phyloP scores from a whole-genome alignment of 176 grass and related monocot species.

The Dactylis glomerata region DNA sequence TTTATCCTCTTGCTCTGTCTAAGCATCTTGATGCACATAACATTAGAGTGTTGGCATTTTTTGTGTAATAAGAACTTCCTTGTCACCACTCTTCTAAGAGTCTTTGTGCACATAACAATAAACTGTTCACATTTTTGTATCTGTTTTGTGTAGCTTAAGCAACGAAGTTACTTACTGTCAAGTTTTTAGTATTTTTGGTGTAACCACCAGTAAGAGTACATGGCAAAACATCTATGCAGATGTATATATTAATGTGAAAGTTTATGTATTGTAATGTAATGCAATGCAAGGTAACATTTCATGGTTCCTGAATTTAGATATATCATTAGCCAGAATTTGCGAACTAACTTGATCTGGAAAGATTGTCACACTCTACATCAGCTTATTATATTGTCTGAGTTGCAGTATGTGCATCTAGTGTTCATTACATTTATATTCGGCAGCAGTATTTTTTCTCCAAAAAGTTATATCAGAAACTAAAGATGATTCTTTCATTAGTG shows the following conservation, averaged over 20 bases:
- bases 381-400: background rate
- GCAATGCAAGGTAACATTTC: background rate
- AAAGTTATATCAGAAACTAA: background rate
- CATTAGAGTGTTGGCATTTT: background rate
- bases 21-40: background rate
- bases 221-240: background rate
- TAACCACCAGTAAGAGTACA: background rate
- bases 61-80: slow-evolving; percentile 29
- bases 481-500: background rate
- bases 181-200: background rate
- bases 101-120: background rate
- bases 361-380: background rate
- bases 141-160: background rate
- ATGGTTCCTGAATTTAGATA: background rate
- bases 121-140: background rate
- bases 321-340: background rate
- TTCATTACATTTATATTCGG: background rate
- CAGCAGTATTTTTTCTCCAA: background rate
- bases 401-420: background rate
- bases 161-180: background rate
- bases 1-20: background rate
- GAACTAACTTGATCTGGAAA: background rate
- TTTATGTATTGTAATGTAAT: background rate
- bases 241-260: background rate
- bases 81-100: background rate